A percentile compares a stretch with the other conserved stretches of the same genome.
phyloP scores from a whole-genome alignment of 352 stramenopile species.

The Phytophthora boehmeriae region DNA sequence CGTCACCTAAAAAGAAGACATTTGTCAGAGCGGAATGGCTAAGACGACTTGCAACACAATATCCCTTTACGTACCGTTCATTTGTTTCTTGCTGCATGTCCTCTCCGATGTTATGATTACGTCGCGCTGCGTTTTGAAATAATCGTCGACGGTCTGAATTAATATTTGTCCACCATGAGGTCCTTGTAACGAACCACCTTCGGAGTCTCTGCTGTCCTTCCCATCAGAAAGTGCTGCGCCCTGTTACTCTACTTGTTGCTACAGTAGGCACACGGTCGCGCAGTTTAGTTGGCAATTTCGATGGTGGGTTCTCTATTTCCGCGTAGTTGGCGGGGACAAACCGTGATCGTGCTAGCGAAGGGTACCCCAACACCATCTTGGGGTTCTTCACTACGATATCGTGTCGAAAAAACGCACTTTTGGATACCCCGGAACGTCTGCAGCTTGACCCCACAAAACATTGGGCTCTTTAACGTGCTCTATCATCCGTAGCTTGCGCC shows the following conservation, averaged over 20 bases:
- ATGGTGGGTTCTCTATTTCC: slow-evolving; percentile 54
- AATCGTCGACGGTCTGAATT: slow-evolving; percentile 59
- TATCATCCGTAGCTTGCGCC: slow-evolving; percentile 49
- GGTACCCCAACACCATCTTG: slow-evolving; percentile 55
- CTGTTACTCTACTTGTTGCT: slow-evolving; percentile 1
- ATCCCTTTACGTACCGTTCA: not conserved
- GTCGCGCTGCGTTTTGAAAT: slow-evolving; percentile 56
- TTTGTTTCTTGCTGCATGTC: slow-evolving; percentile 19
- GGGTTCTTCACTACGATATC: slow-evolving; percentile 27
- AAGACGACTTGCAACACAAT: too few species aligned
- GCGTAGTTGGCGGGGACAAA: slow-evolving; percentile 40
- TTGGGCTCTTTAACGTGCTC: slow-evolving; percentile 1
- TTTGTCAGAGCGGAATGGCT: too few species aligned
- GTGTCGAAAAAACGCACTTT: slow-evolving; percentile 21
- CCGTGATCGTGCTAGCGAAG: slow-evolving; percentile 26
- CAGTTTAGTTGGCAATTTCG: slow-evolving; percentile 33
- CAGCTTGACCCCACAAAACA: slow-evolving; percentile 24
- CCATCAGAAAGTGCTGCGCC: not conserved
- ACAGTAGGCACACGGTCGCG: slow-evolving; percentile 6
- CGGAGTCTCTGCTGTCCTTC: not conserved
- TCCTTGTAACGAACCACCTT: slow-evolving; percentile 2
- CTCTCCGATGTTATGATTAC: slow-evolving; percentile 33
- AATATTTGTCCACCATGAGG: slow-evolving; percentile 1
- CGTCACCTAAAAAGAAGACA: slow-evolving; percentile 30
- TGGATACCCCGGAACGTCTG: slow-evolving; percentile 28